Evolutionary conservation across 2,329 filamentous ascomycete species (phyloP), one percentile per base, ranked within the genome.

Genomic region (Aspergillus tamarii): DNA sequence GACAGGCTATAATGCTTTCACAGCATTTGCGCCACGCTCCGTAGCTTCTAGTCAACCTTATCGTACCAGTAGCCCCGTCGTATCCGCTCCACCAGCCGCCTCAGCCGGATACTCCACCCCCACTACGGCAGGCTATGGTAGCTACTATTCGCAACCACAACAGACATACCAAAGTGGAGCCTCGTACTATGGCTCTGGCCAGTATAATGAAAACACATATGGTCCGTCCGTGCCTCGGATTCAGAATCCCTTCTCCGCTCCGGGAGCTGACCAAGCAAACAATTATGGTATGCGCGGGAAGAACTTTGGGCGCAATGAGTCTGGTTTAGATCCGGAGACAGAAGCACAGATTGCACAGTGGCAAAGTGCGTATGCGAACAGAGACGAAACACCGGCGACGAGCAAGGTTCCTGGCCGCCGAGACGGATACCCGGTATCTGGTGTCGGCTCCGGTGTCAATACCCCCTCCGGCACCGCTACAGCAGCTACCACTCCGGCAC

Each of bases 341-440:
- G 93, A 95, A 63, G 93, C 92, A 34, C 92, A 96, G 77, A 94
- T 97, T 66, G 93, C 94, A 56, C 92, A 96, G 78, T 97, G 94
- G 93, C 93, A 96, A 79, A 94, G 91, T 78, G 92, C 93, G 30
- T 97, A 97, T 78, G 87, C 88, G 67, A 85, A 84, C 57, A 89
- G 86, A 70, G 89, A 91, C 57, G 82, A 84, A 12, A 74, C 76
- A 41, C 70, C 76, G 19, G 69, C 73, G 23, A 71, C 77, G 12
- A 71, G 74, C n/a, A 74, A 74, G 59, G 73, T 67, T 58, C 77
- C 74, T 61, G 83, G 78, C 55, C 82, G 81, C 66, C 76, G 77
- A 12, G 76, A 81, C 1, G 81, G 82, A 4, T 76, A 74, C 41
- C 56, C 64, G 4, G 63, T 75, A 12, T 63, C 81, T 28, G 78